Evolutionary conservation across 1,139 yeast species (phyloP), one percentile per base, ranked within the genome.

Genomic region (Hyphopichia buzzinii): DNA sequence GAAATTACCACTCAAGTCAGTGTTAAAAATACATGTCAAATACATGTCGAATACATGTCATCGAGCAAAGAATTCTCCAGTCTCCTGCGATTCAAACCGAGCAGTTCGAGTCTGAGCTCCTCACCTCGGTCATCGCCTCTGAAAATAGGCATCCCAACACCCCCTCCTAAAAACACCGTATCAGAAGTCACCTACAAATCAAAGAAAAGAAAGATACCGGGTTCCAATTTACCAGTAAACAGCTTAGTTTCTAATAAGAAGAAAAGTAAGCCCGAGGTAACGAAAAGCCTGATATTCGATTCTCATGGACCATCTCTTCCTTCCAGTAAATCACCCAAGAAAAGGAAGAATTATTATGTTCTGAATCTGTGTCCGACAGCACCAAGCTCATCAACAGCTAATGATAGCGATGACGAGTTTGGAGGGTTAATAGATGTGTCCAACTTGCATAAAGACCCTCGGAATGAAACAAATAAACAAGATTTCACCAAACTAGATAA

Each of bases 331-430:
- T 25, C 27, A n/a, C 12, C 10, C 21, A 27, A 27, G 17, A 27
- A 27, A 27, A 8, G 11, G 8, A 6, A 8, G 12, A 27, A 11
- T 10, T 15, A 4, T 16, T 17, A 27, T 16, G 30, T 17, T 4
- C 16, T 27, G 30, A 17, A 17, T 11, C 21, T 17, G 15, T 3
- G n/a, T 4, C 14, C 21, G 12, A 8, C 27, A 6, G 6, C 6
- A n/a, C 14, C 27, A 5, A 25, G 19, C 17, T 11, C 11, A 13
- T 13, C 16, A 3, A 10, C 16, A 13, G 15, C 3, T 24, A 8
- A 10, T 25, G 38, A 34, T 16, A 11, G 15, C 13, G 31, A 35
- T n/a, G 32, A 28, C 24, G 36, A 33, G 21, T 41, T 34, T 24
- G 37, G 38, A 31, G 44, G 36, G 15, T 24, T 30, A 19, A 19